These are phyloP conservation scores for Piper betle DNA, from an alignment of 164 flowering plant species.

Conservation along the genomic window DNA sequence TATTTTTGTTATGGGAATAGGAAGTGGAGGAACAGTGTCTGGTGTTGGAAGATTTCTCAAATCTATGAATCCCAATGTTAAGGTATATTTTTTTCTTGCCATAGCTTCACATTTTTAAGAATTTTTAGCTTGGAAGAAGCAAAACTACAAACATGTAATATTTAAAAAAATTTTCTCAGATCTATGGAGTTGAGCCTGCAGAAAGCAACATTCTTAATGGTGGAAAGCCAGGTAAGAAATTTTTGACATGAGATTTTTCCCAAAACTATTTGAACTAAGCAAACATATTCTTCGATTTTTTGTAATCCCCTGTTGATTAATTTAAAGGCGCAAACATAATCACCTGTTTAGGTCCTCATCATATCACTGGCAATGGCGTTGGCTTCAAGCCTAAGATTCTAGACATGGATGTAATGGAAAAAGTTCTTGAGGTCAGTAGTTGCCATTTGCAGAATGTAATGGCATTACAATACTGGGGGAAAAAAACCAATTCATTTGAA, in stretches of 20 bases:
- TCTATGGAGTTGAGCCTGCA: constrained; percentile 89
- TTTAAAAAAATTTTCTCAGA: constrained; percentile 20
- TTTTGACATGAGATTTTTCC: neutral
- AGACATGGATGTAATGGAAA: constrained; percentile 97
- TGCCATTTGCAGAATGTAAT: neutral
- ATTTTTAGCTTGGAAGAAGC: neutral
- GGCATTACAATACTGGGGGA: neutral
- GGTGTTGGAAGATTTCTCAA: constrained; percentile 90
- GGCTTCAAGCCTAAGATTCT: constrained; percentile 92
- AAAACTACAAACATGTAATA: neutral
- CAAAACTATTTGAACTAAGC: neutral
- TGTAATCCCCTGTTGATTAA: neutral
- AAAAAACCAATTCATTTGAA: neutral
- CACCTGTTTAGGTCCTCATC: constrained; percentile 62
- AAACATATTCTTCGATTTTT: neutral
- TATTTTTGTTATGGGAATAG: constrained; percentile 93
- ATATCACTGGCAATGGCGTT: constrained; percentile 85
- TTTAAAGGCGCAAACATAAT: neutral
- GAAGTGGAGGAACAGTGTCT: constrained; percentile 93
- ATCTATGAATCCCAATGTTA: constrained; percentile 77
- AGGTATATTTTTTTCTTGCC: constrained; percentile 33
- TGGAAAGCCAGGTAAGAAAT: constrained; percentile 76
- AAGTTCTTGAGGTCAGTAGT: constrained; percentile 61
- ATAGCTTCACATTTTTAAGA: neutral
- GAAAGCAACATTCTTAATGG: constrained; percentile 87